phyloP scores from a whole-genome alignment of 306 rosid species.

The Rubus parviflorus region DNA sequence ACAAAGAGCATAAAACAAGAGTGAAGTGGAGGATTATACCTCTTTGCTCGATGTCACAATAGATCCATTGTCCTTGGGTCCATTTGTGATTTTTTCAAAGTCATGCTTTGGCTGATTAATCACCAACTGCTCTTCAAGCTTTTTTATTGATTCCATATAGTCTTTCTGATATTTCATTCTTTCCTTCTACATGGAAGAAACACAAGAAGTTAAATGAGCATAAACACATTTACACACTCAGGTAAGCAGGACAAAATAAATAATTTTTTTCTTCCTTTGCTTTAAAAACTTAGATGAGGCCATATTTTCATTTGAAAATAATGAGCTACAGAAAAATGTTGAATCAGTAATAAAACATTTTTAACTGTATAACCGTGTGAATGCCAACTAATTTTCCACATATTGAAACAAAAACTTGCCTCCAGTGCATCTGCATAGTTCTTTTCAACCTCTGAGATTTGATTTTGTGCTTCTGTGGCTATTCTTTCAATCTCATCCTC shows the following conservation, averaged over 20 bases:
- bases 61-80: conserved; percentile 26
- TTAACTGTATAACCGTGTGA: background rate
- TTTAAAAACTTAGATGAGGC: background rate
- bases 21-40: conserved; percentile 29
- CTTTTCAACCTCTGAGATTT: conserved; percentile 72
- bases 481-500: conserved; percentile 82
- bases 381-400: conserved; percentile 1
- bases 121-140: conserved; percentile 80
- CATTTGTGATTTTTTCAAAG: conserved; percentile 36
- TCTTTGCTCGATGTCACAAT: conserved; percentile 41
- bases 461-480: conserved; percentile 61
- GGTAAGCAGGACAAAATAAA: background rate
- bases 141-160: conserved; percentile 84
- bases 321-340: conserved; percentile 6
- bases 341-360: conserved; percentile 14
- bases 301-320: background rate
- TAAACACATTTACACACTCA: background rate
- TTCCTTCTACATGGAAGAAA: conserved; percentile 61
- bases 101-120: conserved; percentile 54
- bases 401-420: conserved; percentile 45
- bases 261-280: background rate
- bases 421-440: conserved; percentile 71
- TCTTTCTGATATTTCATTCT: conserved; percentile 82
- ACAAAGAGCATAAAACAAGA: background rate
- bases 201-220: conserved; percentile 18